Base-by-base conservation (phyloP, 2,329 filamentous ascomycete species). In the Byssochlamys sp. region DNA sequence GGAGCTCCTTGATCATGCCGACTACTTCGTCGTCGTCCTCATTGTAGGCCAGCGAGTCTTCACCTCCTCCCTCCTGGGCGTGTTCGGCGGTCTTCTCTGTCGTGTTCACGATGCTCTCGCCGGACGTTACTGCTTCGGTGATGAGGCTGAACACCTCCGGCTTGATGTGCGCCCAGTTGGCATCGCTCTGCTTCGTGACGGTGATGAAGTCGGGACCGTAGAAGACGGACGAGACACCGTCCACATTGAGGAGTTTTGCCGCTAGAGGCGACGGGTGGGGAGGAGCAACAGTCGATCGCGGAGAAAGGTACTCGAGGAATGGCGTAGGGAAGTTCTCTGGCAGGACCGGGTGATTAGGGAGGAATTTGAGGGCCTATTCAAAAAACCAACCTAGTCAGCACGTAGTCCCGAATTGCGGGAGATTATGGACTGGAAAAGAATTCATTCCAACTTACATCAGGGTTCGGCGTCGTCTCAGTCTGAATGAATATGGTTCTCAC, bases 161-260 rank as follows among this genome's bases (percentile, higher is more conserved):
- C 68, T 94, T 94, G 67, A 99, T 85, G 72, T 96, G 90, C 45
- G 89, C 88, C 94, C 94, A 99, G 67, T 91, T 90, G 2, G 88
- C 89, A 64, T 94, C 89, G 62, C 85, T 81, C 53, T 89, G 84
- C 74, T 99, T 99, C 50, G 89, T 96, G 35, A 99, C 88, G 11
- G 94, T 99, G 75, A 99, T 97, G 78, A 96, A 97, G 72, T 99
- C 91, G 33, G 84, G 78, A 55, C 92, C 94, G 75, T 95, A 96
- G 76, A 97, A 97, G 25, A 99, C 89, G 1, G 90, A 87, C 2
- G 88, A 91, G n/a, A 97, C 88, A 51, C 94, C 94, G 69, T 97
- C 94, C 60, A 96, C 88, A 71, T 90, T 91, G 80, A 97, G 87
- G 55, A 99, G 82, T 72, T 91, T 86, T 33, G 91, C 88, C 4